Evolutionary conservation across 805 yeast species (phyloP), one percentile per base, ranked within the genome.

Genomic region (Zygosaccharomyces rouxii): DNA sequence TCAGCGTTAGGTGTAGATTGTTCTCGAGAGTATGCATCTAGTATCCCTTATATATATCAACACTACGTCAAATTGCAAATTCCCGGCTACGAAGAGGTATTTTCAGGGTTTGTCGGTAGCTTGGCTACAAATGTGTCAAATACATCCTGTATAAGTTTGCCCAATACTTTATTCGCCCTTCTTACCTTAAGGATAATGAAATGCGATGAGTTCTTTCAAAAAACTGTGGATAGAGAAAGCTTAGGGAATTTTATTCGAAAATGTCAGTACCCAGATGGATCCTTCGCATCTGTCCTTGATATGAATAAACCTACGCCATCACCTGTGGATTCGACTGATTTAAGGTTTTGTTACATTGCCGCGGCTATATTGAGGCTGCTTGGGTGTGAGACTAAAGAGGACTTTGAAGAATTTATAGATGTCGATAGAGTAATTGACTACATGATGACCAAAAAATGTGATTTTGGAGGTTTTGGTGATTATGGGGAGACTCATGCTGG

Each of bases 401-500:
- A 60, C 3, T 59, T 49, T 22, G 46, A 60, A 14, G 41, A 47
- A 29, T 80, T 73, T 50, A 71, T 84, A 28, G 72, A 84, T 54
- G 53, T 70, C 0, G 69, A 57, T 0, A 52, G 50, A 3, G 59
- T 86, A 26, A 60, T 62, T 3, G 48, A 51, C 0, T 81, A 73
- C 59, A 64, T 83, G 1, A 19, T 49, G 16, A 44, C 62, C 0
- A 58, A 68, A 7, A 61, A 71, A 33, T 68, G 73, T 28, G 74
- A 66, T 55, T 81, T 77, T 57, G 97, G 97, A 1, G 97, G 96
- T 0, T 66, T 87, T 40, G 85, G 90, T 4, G 64, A 69, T 3
- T 59, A 62, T 33, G 67, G 72, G 11, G 99, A 92, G 64, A 73
- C 89, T 2, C 97, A 92, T 67, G 82, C 89, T 6, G 99, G 98